Percentiles rank a stretch among this genome's conserved stretches.
Conservation (phyloP, 1,284 basidiomycete species). For the Ceratobasidium papillatum region DNA sequence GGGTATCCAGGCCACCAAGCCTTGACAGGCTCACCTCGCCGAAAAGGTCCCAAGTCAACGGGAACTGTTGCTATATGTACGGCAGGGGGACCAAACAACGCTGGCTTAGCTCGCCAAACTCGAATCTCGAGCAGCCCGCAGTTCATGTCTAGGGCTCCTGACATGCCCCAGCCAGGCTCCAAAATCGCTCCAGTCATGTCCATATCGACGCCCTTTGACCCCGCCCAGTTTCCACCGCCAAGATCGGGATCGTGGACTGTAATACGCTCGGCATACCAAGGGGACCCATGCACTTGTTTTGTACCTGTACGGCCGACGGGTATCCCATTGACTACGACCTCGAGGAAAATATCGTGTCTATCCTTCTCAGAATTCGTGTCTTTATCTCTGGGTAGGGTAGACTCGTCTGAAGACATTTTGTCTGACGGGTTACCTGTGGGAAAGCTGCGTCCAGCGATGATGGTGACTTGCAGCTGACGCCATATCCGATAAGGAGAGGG, state of each 20-base stretch:
- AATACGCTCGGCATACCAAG: constrained; percentile 78
- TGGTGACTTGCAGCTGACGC: constrained; percentile 75
- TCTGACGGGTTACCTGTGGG: constrained; percentile 7
- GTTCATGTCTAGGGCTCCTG: constrained; percentile 2
- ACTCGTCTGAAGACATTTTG: constrained; percentile 41
- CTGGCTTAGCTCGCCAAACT: constrained; percentile 10
- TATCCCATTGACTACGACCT: constrained; percentile 48
- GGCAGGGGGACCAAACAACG: constrained; percentile 42
- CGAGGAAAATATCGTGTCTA: constrained; percentile 44
- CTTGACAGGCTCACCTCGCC: constrained; percentile 74
- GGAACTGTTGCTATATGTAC: constrained; percentile 61
- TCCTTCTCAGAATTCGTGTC: constrained; percentile 20
- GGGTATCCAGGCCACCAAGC: constrained; percentile 84
- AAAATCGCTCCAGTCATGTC: constrained; percentile 12
- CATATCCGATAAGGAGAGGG: constrained; percentile 82
- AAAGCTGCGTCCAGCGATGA: constrained; percentile 74
- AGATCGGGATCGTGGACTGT: constrained; percentile 65
- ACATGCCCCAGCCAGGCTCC: constrained; percentile 10
- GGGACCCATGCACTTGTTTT: constrained; percentile 63
- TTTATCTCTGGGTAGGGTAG: constrained; percentile 33
- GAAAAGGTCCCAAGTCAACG: constrained; percentile 73
- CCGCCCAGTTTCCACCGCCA: constrained; percentile 20
- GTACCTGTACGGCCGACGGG: constrained; percentile 75
- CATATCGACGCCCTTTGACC: constrained; percentile 9
- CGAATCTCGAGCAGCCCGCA: constrained; percentile 24